These are phyloP conservation scores for Colletotrichum gigasporum DNA, from an alignment of 2,329 filamentous ascomycete species.

Conservation along the genomic window DNA sequence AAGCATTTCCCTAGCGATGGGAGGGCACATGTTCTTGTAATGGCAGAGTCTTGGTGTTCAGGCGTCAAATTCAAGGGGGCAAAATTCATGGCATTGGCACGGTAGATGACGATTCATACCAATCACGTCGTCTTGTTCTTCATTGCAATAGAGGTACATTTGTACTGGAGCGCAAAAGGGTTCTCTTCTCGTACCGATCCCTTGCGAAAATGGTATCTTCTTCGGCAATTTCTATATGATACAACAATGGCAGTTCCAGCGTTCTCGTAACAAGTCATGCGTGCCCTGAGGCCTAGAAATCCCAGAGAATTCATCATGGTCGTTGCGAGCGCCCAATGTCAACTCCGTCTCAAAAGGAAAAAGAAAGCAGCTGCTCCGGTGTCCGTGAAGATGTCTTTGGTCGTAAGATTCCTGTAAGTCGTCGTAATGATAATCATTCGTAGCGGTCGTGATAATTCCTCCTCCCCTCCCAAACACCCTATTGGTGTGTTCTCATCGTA, in stretches of 20 bases:
- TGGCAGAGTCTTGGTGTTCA: constrained; percentile 36
- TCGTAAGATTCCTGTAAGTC: constrained; percentile 28
- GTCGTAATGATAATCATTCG: constrained; percentile 25
- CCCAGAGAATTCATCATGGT: constrained; percentile 12
- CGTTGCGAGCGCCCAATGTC: neutral
- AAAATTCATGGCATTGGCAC: constrained; percentile 26
- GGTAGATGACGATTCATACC: constrained; percentile 12
- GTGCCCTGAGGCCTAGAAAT: neutral
- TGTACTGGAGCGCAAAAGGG: neutral
- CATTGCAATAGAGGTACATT: neutral
- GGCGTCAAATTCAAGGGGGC: constrained; percentile 38
- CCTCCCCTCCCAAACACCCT: neutral
- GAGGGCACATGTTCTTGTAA: constrained; percentile 10
- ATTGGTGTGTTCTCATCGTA: neutral
- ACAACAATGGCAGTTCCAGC: constrained; percentile 7
- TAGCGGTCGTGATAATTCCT: constrained; percentile 16
- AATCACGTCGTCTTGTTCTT: constrained; percentile 14
- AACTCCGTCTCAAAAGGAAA: neutral
- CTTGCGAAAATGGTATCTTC: constrained; percentile 21
- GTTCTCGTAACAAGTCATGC: constrained; percentile 16
- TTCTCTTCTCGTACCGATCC: neutral
- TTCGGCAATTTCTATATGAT: constrained; percentile 26
- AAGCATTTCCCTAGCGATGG: neutral
- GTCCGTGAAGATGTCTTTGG: constrained; percentile 16
- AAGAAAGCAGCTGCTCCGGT: neutral